Conservation (phyloP, 2,329 filamentous ascomycete genomes). For the Juglanconis sp. region DNA sequence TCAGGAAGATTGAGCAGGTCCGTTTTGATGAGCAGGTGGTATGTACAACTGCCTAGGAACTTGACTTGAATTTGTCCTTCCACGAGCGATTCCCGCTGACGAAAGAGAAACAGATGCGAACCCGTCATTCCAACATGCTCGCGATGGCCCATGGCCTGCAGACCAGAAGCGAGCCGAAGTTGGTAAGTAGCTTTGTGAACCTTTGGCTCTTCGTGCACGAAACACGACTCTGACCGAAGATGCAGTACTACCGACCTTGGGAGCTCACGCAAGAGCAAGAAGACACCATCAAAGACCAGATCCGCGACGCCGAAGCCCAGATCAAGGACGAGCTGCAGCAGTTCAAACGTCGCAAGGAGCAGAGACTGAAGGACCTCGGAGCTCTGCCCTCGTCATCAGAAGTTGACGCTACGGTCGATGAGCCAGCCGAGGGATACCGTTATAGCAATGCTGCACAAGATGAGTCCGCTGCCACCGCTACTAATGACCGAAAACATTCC, state of each 20-base stretch:
- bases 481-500: constrained; percentile 18
- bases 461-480: constrained; percentile 34
- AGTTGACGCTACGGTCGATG: constrained; percentile 39
- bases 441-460: constrained; percentile 31
- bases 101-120: constrained; percentile 58
- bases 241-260: constrained; percentile 83
- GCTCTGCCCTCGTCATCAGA: constrained; percentile 27
- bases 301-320: constrained; percentile 58
- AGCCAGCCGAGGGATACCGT: constrained; percentile 37
- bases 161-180: constrained; percentile 67
- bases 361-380: constrained; percentile 36
- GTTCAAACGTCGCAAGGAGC: constrained; percentile 52
- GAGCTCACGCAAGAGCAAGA: constrained; percentile 68
- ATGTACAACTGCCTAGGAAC: constrained; percentile 33
- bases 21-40: constrained; percentile 75
- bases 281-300: constrained; percentile 66
- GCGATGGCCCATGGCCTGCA: constrained; percentile 69
- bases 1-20: constrained; percentile 67
- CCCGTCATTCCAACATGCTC: constrained; percentile 69
- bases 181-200: constrained; percentile 56
- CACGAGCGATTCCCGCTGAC: constrained; percentile 7
- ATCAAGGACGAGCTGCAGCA: constrained; percentile 65
- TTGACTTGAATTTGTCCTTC: constrained; percentile 20
- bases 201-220: not conserved
- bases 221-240: not conserved